Percentiles rank a stretch among this genome's conserved stretches.
phyloP scores from a whole-genome alignment of 73 alveolate species.

The Stentor roeselii region DNA sequence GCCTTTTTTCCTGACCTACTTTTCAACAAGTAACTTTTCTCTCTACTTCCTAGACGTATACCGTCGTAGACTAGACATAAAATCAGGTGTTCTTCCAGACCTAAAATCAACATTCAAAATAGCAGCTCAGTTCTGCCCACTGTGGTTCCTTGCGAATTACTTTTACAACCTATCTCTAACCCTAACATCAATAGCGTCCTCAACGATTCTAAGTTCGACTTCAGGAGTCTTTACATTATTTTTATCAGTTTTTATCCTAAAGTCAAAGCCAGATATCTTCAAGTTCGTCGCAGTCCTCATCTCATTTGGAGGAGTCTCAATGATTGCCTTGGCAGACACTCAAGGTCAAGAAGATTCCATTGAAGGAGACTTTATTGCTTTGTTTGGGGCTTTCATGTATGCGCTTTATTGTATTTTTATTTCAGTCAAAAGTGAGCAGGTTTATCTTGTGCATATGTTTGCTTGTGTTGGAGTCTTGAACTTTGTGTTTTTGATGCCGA shows the following conservation, averaged over 20 bases:
- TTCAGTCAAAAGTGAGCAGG: conserved; percentile 28
- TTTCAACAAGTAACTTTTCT: conserved; percentile 33
- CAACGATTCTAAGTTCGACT: conserved; percentile 47
- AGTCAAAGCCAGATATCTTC: conserved; percentile 24
- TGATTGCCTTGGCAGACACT: conserved; percentile 33
- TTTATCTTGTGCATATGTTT: conserved; percentile 36
- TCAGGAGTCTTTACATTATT: conserved; percentile 43
- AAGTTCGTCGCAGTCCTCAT: conserved; percentile 39
- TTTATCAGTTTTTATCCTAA: conserved; percentile 30
- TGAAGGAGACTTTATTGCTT: conserved; percentile 41
- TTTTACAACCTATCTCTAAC: conserved; percentile 42
- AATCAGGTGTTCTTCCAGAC: background rate
- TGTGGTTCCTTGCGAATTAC: conserved; percentile 56
- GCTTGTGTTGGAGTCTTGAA: conserved; percentile 52
- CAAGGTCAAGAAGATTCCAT: background rate
- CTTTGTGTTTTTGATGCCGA: conserved; percentile 36
- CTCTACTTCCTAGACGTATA: conserved; percentile 26
- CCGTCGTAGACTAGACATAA: background rate
- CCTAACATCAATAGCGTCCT: conserved; percentile 36
- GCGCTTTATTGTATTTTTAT: conserved; percentile 40
- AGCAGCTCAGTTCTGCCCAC: conserved; percentile 30
- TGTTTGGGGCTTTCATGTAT: conserved; percentile 41
- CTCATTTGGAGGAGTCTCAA: conserved; percentile 41
- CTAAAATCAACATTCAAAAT: conserved; percentile 24
- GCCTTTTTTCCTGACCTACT: conserved; percentile 50